A percentile compares a stretch with the other conserved stretches of the same genome.
These are phyloP conservation scores for Cystobasidium sp. DNA, from an alignment of 1,284 basidiomycete species.

Conservation along the genomic window DNA sequence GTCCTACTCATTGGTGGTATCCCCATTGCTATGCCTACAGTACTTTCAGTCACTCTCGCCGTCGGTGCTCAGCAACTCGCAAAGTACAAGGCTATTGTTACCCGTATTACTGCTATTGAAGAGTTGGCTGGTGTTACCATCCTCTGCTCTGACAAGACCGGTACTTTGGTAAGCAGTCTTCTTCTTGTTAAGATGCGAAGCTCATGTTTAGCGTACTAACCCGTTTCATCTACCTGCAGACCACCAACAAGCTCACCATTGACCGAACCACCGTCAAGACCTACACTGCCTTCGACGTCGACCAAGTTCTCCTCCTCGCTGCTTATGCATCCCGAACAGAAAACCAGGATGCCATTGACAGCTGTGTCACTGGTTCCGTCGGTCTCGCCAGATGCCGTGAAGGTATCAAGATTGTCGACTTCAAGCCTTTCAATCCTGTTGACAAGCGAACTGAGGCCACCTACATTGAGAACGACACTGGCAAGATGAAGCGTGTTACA, in stretches of 20 bases:
- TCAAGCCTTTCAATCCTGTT: slow-evolving; percentile 99
- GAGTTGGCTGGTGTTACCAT: slow-evolving; percentile 96
- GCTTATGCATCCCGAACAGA: slow-evolving; percentile 96
- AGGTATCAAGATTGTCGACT: slow-evolving; percentile 94
- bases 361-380: slow-evolving; percentile 80
- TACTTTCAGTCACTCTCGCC: slow-evolving; percentile 92
- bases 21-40: slow-evolving; percentile 97
- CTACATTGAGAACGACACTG: slow-evolving; percentile 88
- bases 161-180: slow-evolving; percentile 14
- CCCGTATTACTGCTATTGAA: slow-evolving; percentile 96
- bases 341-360: slow-evolving; percentile 97
- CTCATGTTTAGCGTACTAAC: too few relatives aligned
- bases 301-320: slow-evolving; percentile 89
- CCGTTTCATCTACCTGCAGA: slow-evolving; percentile 61
- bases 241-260: slow-evolving; percentile 98
- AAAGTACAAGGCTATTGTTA: slow-evolving; percentile 98
- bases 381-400: slow-evolving; percentile 74
- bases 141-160: slow-evolving; percentile 58
- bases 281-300: slow-evolving; percentile 83
- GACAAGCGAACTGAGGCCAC: slow-evolving; percentile 99
- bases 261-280: slow-evolving; percentile 90
- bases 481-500: slow-evolving; percentile 95
- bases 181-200: too few relatives aligned
- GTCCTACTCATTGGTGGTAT: slow-evolving; percentile 98
- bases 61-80: slow-evolving; percentile 97